A percentile compares a stretch with the other conserved stretches of the same genome.
Conservation (phyloP, 768 basidiomycete species). For the Porphyrellus cyaneotinctus region DNA sequence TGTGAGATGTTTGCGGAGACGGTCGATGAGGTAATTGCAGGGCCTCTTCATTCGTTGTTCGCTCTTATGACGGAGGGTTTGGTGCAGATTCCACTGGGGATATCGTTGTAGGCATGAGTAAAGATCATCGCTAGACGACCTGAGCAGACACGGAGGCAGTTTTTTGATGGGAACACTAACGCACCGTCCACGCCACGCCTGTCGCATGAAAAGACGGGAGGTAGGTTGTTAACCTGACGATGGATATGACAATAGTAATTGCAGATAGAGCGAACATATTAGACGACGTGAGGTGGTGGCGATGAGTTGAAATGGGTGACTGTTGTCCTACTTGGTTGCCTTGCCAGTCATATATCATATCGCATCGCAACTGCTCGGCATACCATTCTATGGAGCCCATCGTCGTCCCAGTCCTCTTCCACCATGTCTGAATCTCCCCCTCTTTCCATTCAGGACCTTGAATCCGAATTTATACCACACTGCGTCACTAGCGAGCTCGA, state of each 20-base stretch:
- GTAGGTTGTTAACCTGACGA: background rate
- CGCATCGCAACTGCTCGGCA: slow-evolving; percentile 2
- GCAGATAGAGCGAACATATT: background rate
- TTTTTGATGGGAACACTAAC: no score
- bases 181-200: no score
- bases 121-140: background rate
- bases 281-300: no score
- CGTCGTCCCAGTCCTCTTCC: background rate
- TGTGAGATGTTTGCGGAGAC: slow-evolving; percentile 21
- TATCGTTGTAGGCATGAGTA: slow-evolving; percentile 12
- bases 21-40: slow-evolving; percentile 16
- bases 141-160: background rate
- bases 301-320: no score
- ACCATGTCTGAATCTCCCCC: slow-evolving; percentile 15
- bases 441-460: slow-evolving; percentile 4
- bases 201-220: background rate
- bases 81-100: slow-evolving; percentile 19
- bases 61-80: background rate
- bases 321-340: no score
- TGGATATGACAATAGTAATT: background rate
- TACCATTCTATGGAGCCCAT: slow-evolving; percentile 12
- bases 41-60: background rate
- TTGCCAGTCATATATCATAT: background rate
- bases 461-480: background rate
- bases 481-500: slow-evolving; percentile 1